phyloP scores from a whole-genome alignment of 495 filamentous ascomycete species.

The Hypoxylon cercidicola region DNA sequence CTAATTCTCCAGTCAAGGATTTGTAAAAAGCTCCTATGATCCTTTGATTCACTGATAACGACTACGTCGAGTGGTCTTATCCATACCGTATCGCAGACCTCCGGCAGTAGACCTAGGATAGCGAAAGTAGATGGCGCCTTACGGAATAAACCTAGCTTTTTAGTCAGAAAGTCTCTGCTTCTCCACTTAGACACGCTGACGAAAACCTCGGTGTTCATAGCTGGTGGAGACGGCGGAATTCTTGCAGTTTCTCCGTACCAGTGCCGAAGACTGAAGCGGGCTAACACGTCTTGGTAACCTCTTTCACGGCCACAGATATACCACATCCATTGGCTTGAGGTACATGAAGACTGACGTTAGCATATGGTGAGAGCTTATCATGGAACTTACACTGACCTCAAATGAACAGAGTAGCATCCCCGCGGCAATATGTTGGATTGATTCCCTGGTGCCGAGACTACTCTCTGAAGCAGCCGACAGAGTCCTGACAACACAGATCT shows the following conservation, averaged over 20 bases:
- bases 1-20: constrained; percentile 40
- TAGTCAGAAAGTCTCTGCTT: constrained; percentile 1
- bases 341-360: constrained; percentile 37
- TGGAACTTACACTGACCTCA: constrained; percentile 37
- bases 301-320: constrained; percentile 43
- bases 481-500: constrained; percentile 43
- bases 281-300: constrained; percentile 49
- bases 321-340: constrained; percentile 39
- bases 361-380: not conserved
- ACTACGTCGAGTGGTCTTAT: not conserved
- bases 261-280: constrained; percentile 46
- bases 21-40: constrained; percentile 36
- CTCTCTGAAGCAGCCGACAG: constrained; percentile 33
- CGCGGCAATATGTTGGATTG: constrained; percentile 51
- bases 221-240: constrained; percentile 7
- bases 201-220: not conserved
- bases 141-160: not conserved
- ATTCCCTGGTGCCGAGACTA: constrained; percentile 31
- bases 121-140: constrained; percentile 5
- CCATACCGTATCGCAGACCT: constrained; percentile 15
- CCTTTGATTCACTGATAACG: not conserved
- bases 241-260: constrained; percentile 35
- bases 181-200: constrained; percentile 3
- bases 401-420: constrained; percentile 51
- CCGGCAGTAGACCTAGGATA: constrained; percentile 25